phyloP scores from a whole-genome alignment of 2,329 filamentous ascomycete species.

The Aspergillus awamori region DNA sequence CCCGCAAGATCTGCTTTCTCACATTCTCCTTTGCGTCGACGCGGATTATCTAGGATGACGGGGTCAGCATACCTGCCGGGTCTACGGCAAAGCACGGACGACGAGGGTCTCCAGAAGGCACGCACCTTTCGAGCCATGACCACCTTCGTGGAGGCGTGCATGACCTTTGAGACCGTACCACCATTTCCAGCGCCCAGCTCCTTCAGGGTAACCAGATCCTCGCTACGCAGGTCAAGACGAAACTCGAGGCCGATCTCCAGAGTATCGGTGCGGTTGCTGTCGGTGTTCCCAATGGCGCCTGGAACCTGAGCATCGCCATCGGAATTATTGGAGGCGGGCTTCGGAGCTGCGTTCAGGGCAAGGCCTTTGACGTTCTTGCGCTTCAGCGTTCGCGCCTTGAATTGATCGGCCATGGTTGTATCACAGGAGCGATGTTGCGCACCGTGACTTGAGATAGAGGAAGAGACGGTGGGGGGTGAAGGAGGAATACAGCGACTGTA shows the following conservation, averaged over 20 bases:
- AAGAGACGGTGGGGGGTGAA: conserved; percentile 6
- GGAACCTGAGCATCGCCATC: conserved; percentile 69
- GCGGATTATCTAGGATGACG: conserved; percentile 75
- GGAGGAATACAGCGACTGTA: background rate
- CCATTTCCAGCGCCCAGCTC: conserved; percentile 96
- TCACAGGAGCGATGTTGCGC: conserved; percentile 3
- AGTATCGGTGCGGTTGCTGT: conserved; percentile 66
- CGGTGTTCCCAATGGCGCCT: conserved; percentile 60
- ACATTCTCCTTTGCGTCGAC: conserved; percentile 98
- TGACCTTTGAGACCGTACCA: conserved; percentile 97
- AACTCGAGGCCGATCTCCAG: conserved; percentile 98
- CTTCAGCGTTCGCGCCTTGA: conserved; percentile 82
- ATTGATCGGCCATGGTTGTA: conserved; percentile 59
- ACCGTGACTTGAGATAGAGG: background rate
- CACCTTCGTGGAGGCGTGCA: conserved; percentile 90
- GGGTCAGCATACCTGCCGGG: conserved; percentile 9
- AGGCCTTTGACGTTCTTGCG: conserved; percentile 98
- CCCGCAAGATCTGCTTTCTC: conserved; percentile 92
- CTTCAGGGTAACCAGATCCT: conserved; percentile 90
- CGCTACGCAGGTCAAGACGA: conserved; percentile 85
- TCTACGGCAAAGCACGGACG: background rate
- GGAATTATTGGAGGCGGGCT: conserved; percentile 67
- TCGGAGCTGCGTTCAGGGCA: conserved; percentile 78
- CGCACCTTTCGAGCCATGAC: conserved; percentile 96
- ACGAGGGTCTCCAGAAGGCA: conserved; percentile 8